Evolutionary conservation across 2,329 filamentous ascomycete genomes (phyloP), one percentile per base, ranked within the genome.

Genomic region (Ophiognomonia clavigignenti-juglandacearum): DNA sequence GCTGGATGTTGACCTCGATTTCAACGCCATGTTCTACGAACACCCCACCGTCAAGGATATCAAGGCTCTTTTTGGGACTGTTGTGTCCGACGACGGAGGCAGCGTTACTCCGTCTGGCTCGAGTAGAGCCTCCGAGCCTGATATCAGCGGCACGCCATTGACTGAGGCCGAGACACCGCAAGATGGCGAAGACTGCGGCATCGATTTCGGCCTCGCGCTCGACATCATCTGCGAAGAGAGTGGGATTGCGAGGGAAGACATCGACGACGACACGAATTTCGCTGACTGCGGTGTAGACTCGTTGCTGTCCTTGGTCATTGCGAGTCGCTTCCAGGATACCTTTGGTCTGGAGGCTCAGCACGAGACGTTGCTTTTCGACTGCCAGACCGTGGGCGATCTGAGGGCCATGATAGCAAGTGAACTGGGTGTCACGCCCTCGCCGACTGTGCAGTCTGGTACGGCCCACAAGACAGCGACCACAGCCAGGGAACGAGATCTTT

Each of bases 271-370:
- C 52, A 74, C 76, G 10, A 69, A 67, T 39, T 80, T 82, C 56
- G 62, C 69, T 3, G 77, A 82, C 52, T 65, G 80, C 4, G 79
- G 79, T n/a, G 73, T 45, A 16, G 29, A 32, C 29, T 32, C 78
- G 2, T 67, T 83, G 11, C 75, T 83, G 65, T 71, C 75, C 1
- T 63, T 83, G n/a, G 78, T 75, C 4, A 75, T 83, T 38, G 70
- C 70, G 19, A 76, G 74, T 18, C 70, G 75, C 16, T 69, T 83
- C 41, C 72, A 75, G 8, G 78, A 82, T 50, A 77, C 82, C 32
- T 63, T 82, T 2, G 75, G 78, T 23, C 59, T 82, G 6, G 71
- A 79, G 37, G 59, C 82, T 4, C 24, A 26, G 24, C 24, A 26
- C 24, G 24, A 26, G 24, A 26, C 6, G 6, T 10, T 26, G 6